Conservation (phyloP, 805 yeast species). For the Scheffersomyces coipomensis region DNA sequence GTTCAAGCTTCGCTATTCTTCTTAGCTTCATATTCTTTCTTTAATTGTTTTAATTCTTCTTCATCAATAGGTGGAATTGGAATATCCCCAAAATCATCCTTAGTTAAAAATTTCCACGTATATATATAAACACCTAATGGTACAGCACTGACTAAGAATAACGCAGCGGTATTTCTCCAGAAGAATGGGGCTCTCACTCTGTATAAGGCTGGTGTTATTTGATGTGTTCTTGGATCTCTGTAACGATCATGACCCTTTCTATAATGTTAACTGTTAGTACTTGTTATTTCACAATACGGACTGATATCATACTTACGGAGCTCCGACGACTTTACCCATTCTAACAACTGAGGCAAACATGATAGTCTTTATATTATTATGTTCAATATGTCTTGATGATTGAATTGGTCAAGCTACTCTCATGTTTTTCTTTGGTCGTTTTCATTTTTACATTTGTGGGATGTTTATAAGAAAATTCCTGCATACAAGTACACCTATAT, state of each 20-base stretch:
- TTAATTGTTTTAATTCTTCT: conserved; percentile 68
- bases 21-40: conserved; percentile 63
- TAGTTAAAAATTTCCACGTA: conserved; percentile 63
- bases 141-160: conserved; percentile 58
- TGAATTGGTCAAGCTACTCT: too few species aligned
- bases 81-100: conserved; percentile 85
- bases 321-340: conserved; percentile 8
- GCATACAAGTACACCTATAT: not conserved
- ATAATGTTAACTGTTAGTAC: conserved; percentile 10
- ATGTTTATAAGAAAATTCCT: not conserved
- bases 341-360: not conserved
- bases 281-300: not conserved
- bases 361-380: too few species aligned
- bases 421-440: too few species aligned
- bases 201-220: conserved; percentile 91
- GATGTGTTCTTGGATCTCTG: conserved; percentile 66
- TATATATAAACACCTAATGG: conserved; percentile 65
- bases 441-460: not conserved
- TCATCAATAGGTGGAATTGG: conserved; percentile 92
- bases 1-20: conserved; percentile 12
- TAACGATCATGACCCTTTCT: conserved; percentile 45
- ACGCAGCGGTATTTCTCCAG: conserved; percentile 67
- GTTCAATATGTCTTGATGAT: too few species aligned
- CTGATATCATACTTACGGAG: conserved; percentile 5
- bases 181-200: conserved; percentile 89